Percentiles rank a stretch among this genome's conserved stretches.
Evolutionary conservation across 768 basidiomycete species (phyloP).

Genomic region (Lepiota venenata): DNA sequence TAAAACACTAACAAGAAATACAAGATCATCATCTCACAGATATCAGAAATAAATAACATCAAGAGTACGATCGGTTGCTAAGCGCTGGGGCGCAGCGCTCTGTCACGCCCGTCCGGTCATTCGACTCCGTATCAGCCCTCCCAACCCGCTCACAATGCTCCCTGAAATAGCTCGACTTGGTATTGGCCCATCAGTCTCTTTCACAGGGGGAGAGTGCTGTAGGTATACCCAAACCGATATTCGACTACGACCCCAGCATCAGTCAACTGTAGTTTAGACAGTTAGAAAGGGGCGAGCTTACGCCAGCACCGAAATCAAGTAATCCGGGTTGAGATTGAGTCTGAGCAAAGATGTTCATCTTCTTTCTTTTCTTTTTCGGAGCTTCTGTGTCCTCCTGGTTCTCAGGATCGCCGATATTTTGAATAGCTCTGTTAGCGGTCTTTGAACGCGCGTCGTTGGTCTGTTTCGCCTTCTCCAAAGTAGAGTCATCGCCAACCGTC

Average conservation of each 20-base stretch:
- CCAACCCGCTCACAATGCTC: constrained; percentile 19
- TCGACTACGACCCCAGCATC: constrained; percentile 24
- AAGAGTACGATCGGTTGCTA: no score
- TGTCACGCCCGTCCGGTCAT: background rate
- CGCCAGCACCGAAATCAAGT: constrained; percentile 24
- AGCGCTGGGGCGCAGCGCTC: background rate
- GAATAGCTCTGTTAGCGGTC: constrained; percentile 6
- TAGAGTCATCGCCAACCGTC: constrained; percentile 16
- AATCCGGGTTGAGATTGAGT: constrained; percentile 46
- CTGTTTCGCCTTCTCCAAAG: constrained; percentile 14
- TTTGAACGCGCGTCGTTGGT: constrained; percentile 15
- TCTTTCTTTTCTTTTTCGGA: constrained; percentile 67
- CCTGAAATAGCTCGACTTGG: constrained; percentile 17
- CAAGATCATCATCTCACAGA: no score
- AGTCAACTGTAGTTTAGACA: background rate
- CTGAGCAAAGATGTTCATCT: constrained; percentile 57
- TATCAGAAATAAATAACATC: no score
- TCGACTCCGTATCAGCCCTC: background rate
- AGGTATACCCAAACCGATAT: constrained; percentile 57
- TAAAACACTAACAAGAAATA: no score
- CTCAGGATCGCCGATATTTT: constrained; percentile 15
- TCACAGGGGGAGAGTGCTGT: constrained; percentile 65
- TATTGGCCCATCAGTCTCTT: constrained; percentile 36
- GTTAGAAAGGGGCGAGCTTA: constrained; percentile 2
- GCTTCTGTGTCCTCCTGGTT: constrained; percentile 22